Conservation (phyloP, 139 green algal genomes). For the Spirogloea muscicola region DNA sequence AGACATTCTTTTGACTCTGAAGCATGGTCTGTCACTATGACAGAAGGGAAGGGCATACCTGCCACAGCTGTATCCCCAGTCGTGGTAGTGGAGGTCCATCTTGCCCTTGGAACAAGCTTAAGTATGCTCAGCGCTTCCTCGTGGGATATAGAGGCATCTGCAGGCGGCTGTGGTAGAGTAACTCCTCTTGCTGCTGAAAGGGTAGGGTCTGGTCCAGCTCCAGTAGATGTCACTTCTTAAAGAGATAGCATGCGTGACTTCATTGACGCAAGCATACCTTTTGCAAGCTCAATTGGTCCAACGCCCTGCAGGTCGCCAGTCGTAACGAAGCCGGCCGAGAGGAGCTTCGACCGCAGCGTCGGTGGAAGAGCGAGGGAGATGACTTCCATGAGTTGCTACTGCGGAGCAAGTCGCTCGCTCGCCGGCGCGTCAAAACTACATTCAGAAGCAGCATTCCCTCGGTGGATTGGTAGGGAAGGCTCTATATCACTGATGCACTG, state of each 20-base stretch:
- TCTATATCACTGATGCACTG: no score
- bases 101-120: not conserved
- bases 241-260: not conserved
- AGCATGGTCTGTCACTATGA: no score
- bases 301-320: constrained; percentile 20
- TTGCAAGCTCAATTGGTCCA: constrained; percentile 35
- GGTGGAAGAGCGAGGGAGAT: constrained; percentile 10
- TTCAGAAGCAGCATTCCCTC: no score
- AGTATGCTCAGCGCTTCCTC: constrained; percentile 35
- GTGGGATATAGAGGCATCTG: constrained; percentile 27
- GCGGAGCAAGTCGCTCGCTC: no score
- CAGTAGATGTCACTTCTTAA: not conserved
- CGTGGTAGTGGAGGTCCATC: not conserved
- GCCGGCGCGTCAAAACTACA: no score
- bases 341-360: constrained; percentile 20
- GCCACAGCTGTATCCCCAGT: not conserved
- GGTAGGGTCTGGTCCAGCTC: not conserved
- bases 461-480: no score
- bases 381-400: no score
- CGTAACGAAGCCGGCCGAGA: constrained; percentile 14
- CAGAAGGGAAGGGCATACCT: not conserved
- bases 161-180: not conserved
- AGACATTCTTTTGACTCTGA: not conserved
- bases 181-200: not conserved
- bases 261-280: not conserved